Percentiles rank a stretch among this genome's conserved stretches.
phyloP scores from a whole-genome alignment of 1,139 yeast species.

The Magnusiomyces sp. region DNA sequence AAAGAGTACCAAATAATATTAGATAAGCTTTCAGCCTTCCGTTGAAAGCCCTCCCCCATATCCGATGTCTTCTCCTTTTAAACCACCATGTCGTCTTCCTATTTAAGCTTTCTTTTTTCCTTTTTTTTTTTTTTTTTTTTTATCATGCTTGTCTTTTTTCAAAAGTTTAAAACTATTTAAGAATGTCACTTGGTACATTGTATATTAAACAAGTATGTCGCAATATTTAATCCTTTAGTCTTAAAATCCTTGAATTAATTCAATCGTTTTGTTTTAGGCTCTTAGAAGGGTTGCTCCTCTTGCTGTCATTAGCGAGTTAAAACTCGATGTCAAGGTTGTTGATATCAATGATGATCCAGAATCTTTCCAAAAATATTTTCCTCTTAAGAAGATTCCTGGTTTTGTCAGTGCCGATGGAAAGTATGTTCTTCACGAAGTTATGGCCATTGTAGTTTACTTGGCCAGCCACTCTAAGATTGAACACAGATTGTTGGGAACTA shows the following conservation, averaged over 20 bases:
- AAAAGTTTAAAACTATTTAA: slow-evolving; percentile 1
- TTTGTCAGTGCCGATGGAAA: slow-evolving; percentile 73
- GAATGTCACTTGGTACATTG: slow-evolving; percentile 31
- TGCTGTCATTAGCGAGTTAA: slow-evolving; percentile 61
- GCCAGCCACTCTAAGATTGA: slow-evolving; percentile 23
- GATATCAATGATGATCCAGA: slow-evolving; percentile 33
- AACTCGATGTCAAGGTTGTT: slow-evolving; percentile 55
- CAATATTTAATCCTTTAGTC: background rate
- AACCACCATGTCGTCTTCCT: background rate
- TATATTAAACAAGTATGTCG: slow-evolving; percentile 14
- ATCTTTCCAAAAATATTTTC: slow-evolving; percentile 52
- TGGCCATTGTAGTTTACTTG: slow-evolving; percentile 54
- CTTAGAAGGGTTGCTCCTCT: slow-evolving; percentile 20
- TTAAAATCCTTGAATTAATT: background rate
- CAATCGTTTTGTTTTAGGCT: background rate
- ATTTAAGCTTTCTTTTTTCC: background rate
- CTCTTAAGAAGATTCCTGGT: slow-evolving; percentile 68
- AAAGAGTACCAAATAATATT: background rate
- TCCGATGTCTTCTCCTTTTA: background rate
- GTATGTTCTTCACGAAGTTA: slow-evolving; percentile 58
- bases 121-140: background rate
- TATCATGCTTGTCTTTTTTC: background rate
- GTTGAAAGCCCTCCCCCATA: background rate
- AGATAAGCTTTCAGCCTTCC: background rate
- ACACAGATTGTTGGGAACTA: slow-evolving; percentile 50